Conservation (phyloP, 2,329 filamentous ascomycete genomes). For the Phaeomoniella chlamydospora region DNA sequence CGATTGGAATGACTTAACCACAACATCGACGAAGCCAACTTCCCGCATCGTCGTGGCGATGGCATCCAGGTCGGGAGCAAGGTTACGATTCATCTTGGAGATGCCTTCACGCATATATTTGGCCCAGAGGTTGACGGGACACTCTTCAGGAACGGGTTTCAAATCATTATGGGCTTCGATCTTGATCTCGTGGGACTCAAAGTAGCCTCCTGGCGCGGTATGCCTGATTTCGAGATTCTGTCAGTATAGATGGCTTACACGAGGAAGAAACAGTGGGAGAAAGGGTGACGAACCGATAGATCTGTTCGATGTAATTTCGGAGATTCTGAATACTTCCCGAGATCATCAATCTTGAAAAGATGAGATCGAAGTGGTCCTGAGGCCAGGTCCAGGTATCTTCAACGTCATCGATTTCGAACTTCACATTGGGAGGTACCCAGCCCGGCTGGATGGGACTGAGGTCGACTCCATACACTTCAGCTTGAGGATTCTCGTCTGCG, state of each 20-base stretch:
- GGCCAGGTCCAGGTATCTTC: slow-evolving; percentile 40
- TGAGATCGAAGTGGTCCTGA: slow-evolving; percentile 43
- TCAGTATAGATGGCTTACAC: too few relatives aligned
- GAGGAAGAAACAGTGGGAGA: not conserved
- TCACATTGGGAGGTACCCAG: slow-evolving; percentile 38
- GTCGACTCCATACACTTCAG: slow-evolving; percentile 15
- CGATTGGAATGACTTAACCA: slow-evolving; percentile 7
- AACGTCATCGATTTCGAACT: slow-evolving; percentile 43
- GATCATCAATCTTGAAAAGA: slow-evolving; percentile 42
- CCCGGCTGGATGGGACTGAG: slow-evolving; percentile 14
- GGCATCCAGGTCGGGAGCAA: slow-evolving; percentile 4
- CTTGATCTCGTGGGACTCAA: slow-evolving; percentile 26
- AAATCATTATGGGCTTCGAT: slow-evolving; percentile 12
- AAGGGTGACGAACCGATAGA: slow-evolving; percentile 8
- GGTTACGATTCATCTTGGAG: not conserved
- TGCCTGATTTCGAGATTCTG: slow-evolving; percentile 29
- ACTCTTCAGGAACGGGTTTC: slow-evolving; percentile 10
- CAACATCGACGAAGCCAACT: slow-evolving; percentile 13
- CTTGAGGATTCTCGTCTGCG: slow-evolving; percentile 13
- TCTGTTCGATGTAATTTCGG: slow-evolving; percentile 31
- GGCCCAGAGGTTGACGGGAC: slow-evolving; percentile 12
- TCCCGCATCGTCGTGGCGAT: slow-evolving; percentile 11
- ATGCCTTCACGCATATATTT: slow-evolving; percentile 9
- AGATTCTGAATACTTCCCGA: slow-evolving; percentile 43
- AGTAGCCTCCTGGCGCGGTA: slow-evolving; percentile 24